Evolutionary conservation across 169 alveolate species (phyloP).

Genomic region (Plasmodium gallinaceum): DNA sequence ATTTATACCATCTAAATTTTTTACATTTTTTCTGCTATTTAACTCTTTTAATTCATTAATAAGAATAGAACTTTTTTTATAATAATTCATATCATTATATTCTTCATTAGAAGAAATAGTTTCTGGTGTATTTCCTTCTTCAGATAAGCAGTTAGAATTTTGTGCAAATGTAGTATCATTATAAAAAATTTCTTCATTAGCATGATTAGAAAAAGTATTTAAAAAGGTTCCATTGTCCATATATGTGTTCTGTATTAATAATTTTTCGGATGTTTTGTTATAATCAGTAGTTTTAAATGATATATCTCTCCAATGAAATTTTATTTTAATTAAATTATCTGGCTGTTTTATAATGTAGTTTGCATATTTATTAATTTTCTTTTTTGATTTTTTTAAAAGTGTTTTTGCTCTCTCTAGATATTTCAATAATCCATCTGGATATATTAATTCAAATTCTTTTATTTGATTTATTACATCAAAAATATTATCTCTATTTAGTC

Average conservation of each 20-base stretch:
- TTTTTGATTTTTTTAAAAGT: constrained; percentile 74
- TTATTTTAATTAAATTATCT: constrained; percentile 60
- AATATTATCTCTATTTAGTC: constrained; percentile 31
- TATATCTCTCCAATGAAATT: constrained; percentile 67
- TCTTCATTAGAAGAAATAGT: not conserved
- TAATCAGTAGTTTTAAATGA: constrained; percentile 88
- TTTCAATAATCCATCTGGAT: constrained; percentile 86
- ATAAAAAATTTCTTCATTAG: not conserved
- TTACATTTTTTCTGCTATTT: constrained; percentile 5
- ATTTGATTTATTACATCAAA: constrained; percentile 48
- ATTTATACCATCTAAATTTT: not conserved
- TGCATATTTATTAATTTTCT: constrained; percentile 31
- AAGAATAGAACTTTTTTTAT: not conserved
- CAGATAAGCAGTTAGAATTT: not conserved
- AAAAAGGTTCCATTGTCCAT: no score
- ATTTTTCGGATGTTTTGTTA: constrained; percentile 87
- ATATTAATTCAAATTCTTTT: constrained; percentile 50
- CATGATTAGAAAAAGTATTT: not conserved
- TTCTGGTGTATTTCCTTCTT: not conserved
- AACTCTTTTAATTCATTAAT: not conserved
- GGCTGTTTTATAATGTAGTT: constrained; percentile 85
- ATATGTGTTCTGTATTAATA: constrained; percentile 35
- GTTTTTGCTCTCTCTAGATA: constrained; percentile 90
- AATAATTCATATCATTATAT: not conserved
- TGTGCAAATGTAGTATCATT: not conserved